phyloP scores from a whole-genome alignment of 441 rosid genomes.

The Rhodomyrtus psidioides region DNA sequence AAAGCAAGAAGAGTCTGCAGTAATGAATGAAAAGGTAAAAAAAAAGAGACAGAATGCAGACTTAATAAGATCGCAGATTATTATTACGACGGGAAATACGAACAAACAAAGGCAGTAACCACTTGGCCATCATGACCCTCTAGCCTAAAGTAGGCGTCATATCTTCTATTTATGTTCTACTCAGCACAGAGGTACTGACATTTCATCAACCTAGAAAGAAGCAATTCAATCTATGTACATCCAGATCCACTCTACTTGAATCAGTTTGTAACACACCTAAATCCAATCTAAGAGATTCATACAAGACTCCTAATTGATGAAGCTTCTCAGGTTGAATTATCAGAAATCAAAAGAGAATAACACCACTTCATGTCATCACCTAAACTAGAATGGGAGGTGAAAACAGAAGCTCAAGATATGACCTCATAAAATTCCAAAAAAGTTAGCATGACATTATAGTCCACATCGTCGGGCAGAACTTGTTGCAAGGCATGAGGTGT shows the following conservation, averaged over 20 bases:
- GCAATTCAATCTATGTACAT: not conserved
- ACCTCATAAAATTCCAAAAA: constrained; percentile 97
- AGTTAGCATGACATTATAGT: constrained; percentile 65
- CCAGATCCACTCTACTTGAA: not conserved
- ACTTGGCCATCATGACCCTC: not conserved
- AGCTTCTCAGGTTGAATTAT: not conserved
- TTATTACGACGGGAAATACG: not conserved
- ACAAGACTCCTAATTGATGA: not conserved
- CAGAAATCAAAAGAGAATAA: not conserved
- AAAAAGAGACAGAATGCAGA: not conserved
- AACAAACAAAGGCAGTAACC: not conserved
- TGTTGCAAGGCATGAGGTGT: constrained; percentile 90
- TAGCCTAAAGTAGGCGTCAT: not conserved
- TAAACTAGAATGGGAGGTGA: not conserved
- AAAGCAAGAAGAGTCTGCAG: constrained; percentile 88
- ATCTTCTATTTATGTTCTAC: not conserved
- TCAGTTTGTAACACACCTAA: not conserved
- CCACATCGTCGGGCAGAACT: constrained; percentile 88
- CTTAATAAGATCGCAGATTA: not conserved
- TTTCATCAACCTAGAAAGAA: not conserved
- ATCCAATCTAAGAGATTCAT: not conserved
- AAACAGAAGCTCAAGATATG: not conserved
- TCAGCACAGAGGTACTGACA: not conserved
- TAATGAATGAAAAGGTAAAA: not conserved
- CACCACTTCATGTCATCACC: not conserved